Percentiles rank a stretch among this genome's conserved stretches.
These are phyloP conservation scores for Abrus pulchellus DNA, from an alignment of 306 rosid genomes.

Conservation along the genomic window DNA sequence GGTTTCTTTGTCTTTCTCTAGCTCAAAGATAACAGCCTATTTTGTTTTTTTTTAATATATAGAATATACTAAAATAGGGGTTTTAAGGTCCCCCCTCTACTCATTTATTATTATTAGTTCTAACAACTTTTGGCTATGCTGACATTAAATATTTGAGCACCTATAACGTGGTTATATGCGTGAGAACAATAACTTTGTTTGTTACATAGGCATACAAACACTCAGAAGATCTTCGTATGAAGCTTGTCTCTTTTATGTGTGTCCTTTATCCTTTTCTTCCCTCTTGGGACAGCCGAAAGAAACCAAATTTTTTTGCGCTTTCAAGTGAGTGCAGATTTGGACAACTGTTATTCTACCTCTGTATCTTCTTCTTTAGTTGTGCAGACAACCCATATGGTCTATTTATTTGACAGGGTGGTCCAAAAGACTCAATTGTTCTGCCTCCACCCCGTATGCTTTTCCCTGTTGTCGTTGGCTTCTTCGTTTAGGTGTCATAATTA, in stretches of 20 bases:
- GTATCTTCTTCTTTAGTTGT: slow-evolving; percentile 44
- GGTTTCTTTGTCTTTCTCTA: slow-evolving; percentile 55
- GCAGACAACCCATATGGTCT: slow-evolving; percentile 62
- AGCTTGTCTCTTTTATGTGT: slow-evolving; percentile 54
- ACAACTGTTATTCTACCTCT: slow-evolving; percentile 60
- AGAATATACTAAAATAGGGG: not conserved
- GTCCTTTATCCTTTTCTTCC: slow-evolving; percentile 86
- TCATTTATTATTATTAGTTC: not conserved
- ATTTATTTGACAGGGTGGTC: slow-evolving; percentile 69
- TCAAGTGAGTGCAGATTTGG: slow-evolving; percentile 62
- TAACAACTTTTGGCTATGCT: slow-evolving; percentile 47
- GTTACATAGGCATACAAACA: slow-evolving; percentile 35
- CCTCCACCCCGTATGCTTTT: slow-evolving; percentile 56
- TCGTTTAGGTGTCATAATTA: slow-evolving; percentile 50
- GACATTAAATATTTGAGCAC: slow-evolving; percentile 33
- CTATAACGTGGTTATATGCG: slow-evolving; percentile 32
- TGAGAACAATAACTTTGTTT: slow-evolving; percentile 46
- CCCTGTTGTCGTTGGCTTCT: slow-evolving; percentile 55
- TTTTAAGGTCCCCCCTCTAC: not conserved
- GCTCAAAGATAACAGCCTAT: slow-evolving; percentile 25
- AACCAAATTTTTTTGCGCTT: slow-evolving; percentile 41
- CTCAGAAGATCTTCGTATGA: slow-evolving; percentile 43
- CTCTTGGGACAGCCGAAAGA: slow-evolving; percentile 78
- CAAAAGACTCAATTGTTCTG: slow-evolving; percentile 51
- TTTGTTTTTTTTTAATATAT: not conserved